These are phyloP conservation scores for Trebouxia sp. DNA, from an alignment of 139 green algal species.

Conservation along the genomic window DNA sequence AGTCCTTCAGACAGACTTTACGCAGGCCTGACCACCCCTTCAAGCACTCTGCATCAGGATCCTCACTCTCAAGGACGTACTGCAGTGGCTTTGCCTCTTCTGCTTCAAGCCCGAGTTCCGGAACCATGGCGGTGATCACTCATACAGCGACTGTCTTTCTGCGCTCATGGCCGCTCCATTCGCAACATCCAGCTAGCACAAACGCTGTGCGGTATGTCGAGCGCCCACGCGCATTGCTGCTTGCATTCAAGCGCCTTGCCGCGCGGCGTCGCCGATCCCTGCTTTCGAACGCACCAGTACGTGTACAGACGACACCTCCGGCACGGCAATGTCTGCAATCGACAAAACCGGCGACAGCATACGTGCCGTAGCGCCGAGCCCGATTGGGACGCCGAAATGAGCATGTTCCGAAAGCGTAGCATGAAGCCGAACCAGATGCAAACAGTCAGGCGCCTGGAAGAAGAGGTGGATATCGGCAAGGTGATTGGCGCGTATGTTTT, in stretches of 20 bases:
- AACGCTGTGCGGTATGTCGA: too few species aligned
- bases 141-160: too few species aligned
- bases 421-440: slow-evolving; percentile 78
- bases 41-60: too few species aligned
- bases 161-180: neutral
- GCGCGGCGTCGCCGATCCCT: neutral
- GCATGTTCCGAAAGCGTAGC: slow-evolving; percentile 79
- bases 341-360: neutral
- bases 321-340: neutral
- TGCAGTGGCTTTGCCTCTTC: neutral
- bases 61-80: too few species aligned
- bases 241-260: too few species aligned
- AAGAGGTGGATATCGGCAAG: slow-evolving; percentile 72
- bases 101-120: slow-evolving; percentile 8
- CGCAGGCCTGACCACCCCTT: too few species aligned
- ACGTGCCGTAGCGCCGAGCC: slow-evolving; percentile 36
- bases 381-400: slow-evolving; percentile 85
- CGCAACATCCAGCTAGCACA: too few species aligned
- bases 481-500: slow-evolving; percentile 35
- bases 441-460: slow-evolving; percentile 74
- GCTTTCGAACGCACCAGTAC: neutral
- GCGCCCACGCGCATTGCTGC: too few species aligned
- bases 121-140: neutral
- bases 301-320: neutral
- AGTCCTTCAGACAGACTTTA: too few species aligned